These are phyloP conservation scores for Ceratonia siliqua DNA, from an alignment of 306 rosid species.

Conservation along the genomic window DNA sequence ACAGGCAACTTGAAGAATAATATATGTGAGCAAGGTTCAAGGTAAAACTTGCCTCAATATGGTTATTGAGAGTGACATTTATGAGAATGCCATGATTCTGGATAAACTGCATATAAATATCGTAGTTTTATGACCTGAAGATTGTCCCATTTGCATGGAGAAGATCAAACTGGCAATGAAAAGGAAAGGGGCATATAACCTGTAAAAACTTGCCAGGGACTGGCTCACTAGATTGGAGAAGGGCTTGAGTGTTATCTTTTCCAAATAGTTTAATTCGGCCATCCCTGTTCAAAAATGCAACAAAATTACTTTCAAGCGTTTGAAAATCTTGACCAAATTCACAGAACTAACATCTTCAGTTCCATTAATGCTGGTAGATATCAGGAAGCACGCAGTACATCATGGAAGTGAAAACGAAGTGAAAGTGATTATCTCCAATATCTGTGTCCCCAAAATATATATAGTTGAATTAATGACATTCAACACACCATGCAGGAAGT, in stretches of 20 bases:
- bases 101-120: slow-evolving; percentile 56
- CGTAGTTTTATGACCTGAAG: slow-evolving; percentile 21
- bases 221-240: slow-evolving; percentile 66
- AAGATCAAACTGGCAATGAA: background rate
- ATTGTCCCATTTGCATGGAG: background rate
- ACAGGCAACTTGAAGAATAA: background rate
- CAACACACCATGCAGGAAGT: background rate
- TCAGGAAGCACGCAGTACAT: background rate
- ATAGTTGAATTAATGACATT: background rate
- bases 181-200: slow-evolving; percentile 44
- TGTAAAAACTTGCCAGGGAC: slow-evolving; percentile 74
- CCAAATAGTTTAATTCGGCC: slow-evolving; percentile 85
- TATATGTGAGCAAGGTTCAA: slow-evolving; percentile 2
- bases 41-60: slow-evolving; percentile 66
- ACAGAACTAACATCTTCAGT: background rate
- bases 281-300: slow-evolving; percentile 49
- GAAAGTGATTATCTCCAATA: background rate
- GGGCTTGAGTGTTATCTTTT: slow-evolving; percentile 65
- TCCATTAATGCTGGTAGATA: background rate
- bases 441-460: background rate
- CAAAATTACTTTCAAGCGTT: slow-evolving; percentile 1
- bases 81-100: slow-evolving; percentile 71
- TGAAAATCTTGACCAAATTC: background rate
- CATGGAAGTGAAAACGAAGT: background rate
- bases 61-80: slow-evolving; percentile 63